These are phyloP conservation scores for Mycena vitilis DNA, from an alignment of 768 basidiomycete species.

Conservation along the genomic window DNA sequence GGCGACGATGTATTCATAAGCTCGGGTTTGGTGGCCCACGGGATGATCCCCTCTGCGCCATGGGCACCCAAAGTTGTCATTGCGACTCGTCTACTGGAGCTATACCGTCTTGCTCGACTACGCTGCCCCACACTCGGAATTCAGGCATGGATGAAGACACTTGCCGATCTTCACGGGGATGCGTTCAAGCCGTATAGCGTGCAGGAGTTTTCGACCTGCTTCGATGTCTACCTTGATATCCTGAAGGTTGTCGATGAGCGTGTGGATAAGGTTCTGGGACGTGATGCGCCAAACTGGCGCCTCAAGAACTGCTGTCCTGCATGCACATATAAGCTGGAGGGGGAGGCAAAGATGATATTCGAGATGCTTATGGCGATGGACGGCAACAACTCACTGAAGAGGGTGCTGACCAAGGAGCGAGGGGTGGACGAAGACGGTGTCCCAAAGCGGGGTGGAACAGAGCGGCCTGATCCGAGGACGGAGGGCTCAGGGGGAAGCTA, in stretches of 20 bases:
- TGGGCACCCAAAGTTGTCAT: not conserved
- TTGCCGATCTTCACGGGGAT: not conserved
- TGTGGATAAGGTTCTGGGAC: not conserved
- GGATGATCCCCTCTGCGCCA: not conserved
- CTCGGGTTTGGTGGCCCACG: not conserved
- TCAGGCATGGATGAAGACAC: not conserved
- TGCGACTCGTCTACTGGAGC: not conserved
- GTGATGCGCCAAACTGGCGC: slow-evolving; percentile 1
- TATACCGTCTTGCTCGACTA: not conserved
- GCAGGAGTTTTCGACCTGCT: slow-evolving; percentile 1
- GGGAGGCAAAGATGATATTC: not conserved
- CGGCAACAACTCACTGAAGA: slow-evolving; percentile 4
- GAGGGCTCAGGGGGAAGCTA: not conserved
- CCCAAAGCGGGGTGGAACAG: not conserved
- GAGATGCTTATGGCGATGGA: not conserved
- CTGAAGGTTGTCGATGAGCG: not conserved
- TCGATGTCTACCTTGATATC: not conserved
- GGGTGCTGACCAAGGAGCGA: not conserved
- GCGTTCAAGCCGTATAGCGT: not conserved
- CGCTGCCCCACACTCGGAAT: not conserved
- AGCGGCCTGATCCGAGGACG: not conserved
- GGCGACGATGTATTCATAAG: not conserved
- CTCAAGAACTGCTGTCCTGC: slow-evolving; percentile 10
- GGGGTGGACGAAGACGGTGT: not conserved
- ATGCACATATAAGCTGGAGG: slow-evolving; percentile 12